Evolutionary conservation across 495 filamentous ascomycete genomes (phyloP), one percentile per base, ranked within the genome.

Genomic region (Penicillium manginii): DNA sequence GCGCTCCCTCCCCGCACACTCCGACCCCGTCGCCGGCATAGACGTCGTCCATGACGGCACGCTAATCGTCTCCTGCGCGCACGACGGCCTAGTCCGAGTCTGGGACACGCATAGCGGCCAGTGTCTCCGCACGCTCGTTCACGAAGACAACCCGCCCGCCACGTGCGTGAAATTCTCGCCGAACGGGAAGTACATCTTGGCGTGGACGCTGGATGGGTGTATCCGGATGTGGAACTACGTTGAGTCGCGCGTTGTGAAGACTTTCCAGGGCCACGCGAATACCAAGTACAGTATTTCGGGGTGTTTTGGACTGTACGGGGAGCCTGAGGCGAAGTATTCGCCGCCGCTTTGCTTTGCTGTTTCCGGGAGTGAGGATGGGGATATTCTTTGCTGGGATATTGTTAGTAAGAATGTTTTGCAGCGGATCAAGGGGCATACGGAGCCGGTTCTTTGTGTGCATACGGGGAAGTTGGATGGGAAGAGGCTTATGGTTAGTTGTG

Each of bases 21-120:
- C 90, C 26, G 94, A 98, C 73, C 94, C 94, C 0, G 92, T 98
- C 15, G 85, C 87, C 50, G 93, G 94, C 3, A 92, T 98, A 15
- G 92, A 96, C 69, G 96, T 98, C 66, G 91, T 92, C 51, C 79
- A 86, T 52, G 94, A 98, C 62, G 94, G 94, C 6, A 98, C 94
- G 2, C 76, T 98, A 66, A 88, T 98, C 26, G 91, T 86, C 6
- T 92, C 88, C 50, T 98, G 94, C 64, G 88, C 91, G 14, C 86
- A 90, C 4, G 94, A 98, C 65, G 94, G 94, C 0, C 75, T 98
- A 54, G 94, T 97, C 45, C 71, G 94, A 35, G 86, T 98, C 53
- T 98, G 94, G 94, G 94, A 98, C 66, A 96, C 96, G 5, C 86
- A 87, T 31, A 96, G 93, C 17, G 96, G 96, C 5, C 96, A 98